These are phyloP conservation scores for Nannizziopsis arthrosporioides DNA, from an alignment of 2,329 filamentous ascomycete species.

Conservation along the genomic window DNA sequence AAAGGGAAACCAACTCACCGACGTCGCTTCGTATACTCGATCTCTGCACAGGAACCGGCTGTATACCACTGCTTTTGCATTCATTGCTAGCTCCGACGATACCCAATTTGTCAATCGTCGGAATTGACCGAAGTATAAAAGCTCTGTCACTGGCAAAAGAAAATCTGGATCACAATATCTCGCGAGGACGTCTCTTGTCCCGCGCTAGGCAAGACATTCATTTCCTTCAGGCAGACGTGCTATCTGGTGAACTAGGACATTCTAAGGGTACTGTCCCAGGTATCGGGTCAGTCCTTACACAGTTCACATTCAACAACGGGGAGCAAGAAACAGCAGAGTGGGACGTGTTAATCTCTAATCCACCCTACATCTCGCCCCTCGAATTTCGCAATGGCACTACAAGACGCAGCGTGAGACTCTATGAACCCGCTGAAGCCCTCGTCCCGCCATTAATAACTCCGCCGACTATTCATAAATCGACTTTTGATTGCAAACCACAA, in stretches of 20 bases:
- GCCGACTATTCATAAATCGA: neutral
- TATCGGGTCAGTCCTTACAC: neutral
- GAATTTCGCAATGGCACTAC: slow-evolving; percentile 51
- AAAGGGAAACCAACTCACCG: neutral
- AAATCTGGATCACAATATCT: slow-evolving; percentile 50
- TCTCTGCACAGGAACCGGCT: slow-evolving; percentile 82
- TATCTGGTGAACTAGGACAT: slow-evolving; percentile 14
- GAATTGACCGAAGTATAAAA: slow-evolving; percentile 58
- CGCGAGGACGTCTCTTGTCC: slow-evolving; percentile 18
- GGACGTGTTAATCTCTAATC: slow-evolving; percentile 71
- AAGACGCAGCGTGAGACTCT: slow-evolving; percentile 61
- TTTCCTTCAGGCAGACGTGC: slow-evolving; percentile 40
- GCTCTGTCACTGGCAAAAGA: slow-evolving; percentile 54
- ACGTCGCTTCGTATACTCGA: slow-evolving; percentile 56
- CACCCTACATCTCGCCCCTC: slow-evolving; percentile 68
- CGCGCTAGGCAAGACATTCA: slow-evolving; percentile 27
- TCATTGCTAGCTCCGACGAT: slow-evolving; percentile 42
- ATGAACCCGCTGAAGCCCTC: slow-evolving; percentile 69
- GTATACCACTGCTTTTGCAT: slow-evolving; percentile 69
- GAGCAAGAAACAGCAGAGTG: neutral
- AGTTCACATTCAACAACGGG: neutral
- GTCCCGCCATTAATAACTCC: slow-evolving; percentile 42
- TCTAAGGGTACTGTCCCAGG: neutral
- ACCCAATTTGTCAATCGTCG: slow-evolving; percentile 43
- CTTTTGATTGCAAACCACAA: neutral